Percentiles rank a stretch among this genome's conserved stretches.
Conservation (phyloP, 805 yeast genomes). For the Ogataea nitratoaversa region DNA sequence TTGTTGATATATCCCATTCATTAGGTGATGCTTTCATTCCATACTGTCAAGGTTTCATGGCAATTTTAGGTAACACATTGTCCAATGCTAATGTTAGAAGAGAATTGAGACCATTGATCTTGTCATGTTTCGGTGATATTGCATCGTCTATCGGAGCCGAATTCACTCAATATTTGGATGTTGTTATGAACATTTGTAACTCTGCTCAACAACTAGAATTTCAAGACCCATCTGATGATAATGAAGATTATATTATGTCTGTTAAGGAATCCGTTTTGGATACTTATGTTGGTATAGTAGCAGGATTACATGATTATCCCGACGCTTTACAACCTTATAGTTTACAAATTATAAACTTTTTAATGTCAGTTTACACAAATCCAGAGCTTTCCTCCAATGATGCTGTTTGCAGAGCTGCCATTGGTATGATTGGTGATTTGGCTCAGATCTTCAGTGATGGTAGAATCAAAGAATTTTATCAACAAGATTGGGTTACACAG, state of each 20-base stretch:
- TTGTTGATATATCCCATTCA: conserved; percentile 91
- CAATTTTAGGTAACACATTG: conserved; percentile 69
- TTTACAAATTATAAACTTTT: conserved; percentile 64
- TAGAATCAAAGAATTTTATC: conserved; percentile 59
- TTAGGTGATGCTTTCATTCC: conserved; percentile 69
- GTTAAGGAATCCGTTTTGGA: conserved; percentile 89
- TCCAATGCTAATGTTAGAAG: conserved; percentile 64
- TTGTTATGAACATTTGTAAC: conserved; percentile 73
- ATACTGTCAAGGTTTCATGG: conserved; percentile 79
- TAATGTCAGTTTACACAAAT: conserved; percentile 57
- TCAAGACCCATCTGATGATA: conserved; percentile 66
- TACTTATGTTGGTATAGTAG: conserved; percentile 91
- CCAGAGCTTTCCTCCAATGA: conserved; percentile 59
- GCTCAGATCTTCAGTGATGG: conserved; percentile 84
- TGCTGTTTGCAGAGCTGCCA: conserved; percentile 73
- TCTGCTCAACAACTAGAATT: conserved; percentile 60
- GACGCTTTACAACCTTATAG: conserved; percentile 61
- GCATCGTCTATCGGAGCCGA: conserved; percentile 81
- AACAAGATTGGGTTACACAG: conserved; percentile 74
- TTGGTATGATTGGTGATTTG: conserved; percentile 89
- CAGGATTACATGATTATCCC: conserved; percentile 75
- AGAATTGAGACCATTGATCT: conserved; percentile 80
- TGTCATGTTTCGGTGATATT: conserved; percentile 93
- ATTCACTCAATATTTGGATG: conserved; percentile 72
- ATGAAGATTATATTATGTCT: conserved; percentile 66